Evolutionary conservation across 768 basidiomycete genomes (phyloP), one percentile per base, ranked within the genome.

Genomic region (Paxillus rubicundulus): DNA sequence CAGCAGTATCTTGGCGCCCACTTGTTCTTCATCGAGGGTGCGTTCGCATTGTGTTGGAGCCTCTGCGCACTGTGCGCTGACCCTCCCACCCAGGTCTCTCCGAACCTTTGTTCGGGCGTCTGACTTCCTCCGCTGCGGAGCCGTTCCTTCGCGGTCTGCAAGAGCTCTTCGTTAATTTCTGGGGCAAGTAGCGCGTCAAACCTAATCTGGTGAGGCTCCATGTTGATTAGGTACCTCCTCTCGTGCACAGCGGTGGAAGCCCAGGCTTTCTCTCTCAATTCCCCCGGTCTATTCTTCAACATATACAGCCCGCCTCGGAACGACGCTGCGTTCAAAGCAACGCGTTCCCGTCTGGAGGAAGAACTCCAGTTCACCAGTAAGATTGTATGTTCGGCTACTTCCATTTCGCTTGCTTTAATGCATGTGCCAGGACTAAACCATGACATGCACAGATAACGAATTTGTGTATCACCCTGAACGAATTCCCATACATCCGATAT

Each of bases 1-100:
- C 83, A 87, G 59, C 80, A 79, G 54, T 98, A 98, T 67, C 84
- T 84, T 16, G 86, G 74, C 0, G 96, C 89, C 0, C 91, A 98
- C 68, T 69, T 98, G 51, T 95, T 94, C 79, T 99, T 98, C 68
- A 77, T 95, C 53, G 96, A 98, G 64, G 89, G 96, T 86, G 52
- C 59, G 82, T 62, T 16, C 30, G 21, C 44, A 10, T 52, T 38
- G 7, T 18, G 32, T 46, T 40, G 17, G 40, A 40, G 32, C 32
- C 27, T 28, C 13, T 32, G 18, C 32, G 37, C 30, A 38, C 47
- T 32, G 49, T 21, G 53, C n/a, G 56, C 39, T 18, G 24, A 50
- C 33, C n/a, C n/a, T 48, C 33, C 36, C 37, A 33, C 36, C 33
- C 56, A 95, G 96, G 84, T 10, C 75, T 98, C 53, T 72, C 85